Base-by-base conservation (phyloP, 768 basidiomycete genomes). In the Leucocoprinus sp. region DNA sequence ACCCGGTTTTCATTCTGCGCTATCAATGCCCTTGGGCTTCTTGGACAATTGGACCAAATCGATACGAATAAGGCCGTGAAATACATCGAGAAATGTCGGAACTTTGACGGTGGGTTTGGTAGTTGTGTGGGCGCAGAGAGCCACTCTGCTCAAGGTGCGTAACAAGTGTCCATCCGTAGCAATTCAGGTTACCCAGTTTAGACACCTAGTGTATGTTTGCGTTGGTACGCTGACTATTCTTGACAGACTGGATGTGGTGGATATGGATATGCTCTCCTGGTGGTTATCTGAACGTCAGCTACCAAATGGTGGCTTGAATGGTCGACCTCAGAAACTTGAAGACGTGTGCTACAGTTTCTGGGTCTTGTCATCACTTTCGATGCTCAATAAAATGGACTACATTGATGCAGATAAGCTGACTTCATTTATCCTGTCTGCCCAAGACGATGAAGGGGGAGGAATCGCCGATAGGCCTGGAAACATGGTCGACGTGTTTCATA, bases 291-390 rank as follows among this genome's bases (percentile, higher is more conserved):
- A 98, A 58, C 72, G 96, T 5, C 96, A 99, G 60, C 70, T 96
- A 9, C 85, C 93, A 0, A 91, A 77, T 55, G 96, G 96, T 6
- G 96, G 96, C 0, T 67, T 99, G 49, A 98, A 98, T 54, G 96
- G 95, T 0, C 73, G 96, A n/a, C 96, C 96, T 8, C 91, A 99
- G 60, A 99, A 99, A 65, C 69, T 98, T 26, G 90, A 93, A 65
- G 95, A 98, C 59, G 96, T 97, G 14, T 99, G 96, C 66, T 99
- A 99, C 63, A 91, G 88, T 55, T 92, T 91, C 66, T 99, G 93
- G 93, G 90, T 93, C 3, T 74, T 98, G 4, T 93, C 96, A 1
- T 70, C 88, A 0, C 63, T 98, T 42, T 79, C 91, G 19, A 93
- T 97, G 46, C 62, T 99, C 33, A 75, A 80, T 35, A 88, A 83